Evolutionary conservation across 352 stramenopile genomes (phyloP), one percentile per base, ranked within the genome.

Genomic region (Globisporangium parvum): DNA sequence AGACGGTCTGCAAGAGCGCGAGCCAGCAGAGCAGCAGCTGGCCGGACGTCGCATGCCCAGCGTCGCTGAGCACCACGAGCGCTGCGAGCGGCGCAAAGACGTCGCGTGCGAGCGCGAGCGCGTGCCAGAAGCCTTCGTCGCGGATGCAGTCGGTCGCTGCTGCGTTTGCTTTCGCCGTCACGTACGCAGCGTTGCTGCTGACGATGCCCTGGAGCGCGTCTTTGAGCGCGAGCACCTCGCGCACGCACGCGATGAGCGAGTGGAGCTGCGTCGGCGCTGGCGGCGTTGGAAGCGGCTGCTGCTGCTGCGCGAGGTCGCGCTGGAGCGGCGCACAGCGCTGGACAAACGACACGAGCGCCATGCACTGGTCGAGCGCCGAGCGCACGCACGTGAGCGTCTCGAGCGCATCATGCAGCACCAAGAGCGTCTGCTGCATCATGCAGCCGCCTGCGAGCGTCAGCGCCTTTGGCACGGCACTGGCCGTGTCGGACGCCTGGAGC

Each of bases 21-120:
- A 76, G 47, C 67, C 67, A 76, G 44, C 62, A 67, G 15, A 62
- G n/a, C 28, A 76, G 26, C 14, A 80, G 42, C n/a, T 72, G 59
- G 10, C 59, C 66, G 1, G 70, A 69, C 18, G 44, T 66, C 45
- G 59, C 53, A 8, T 63, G 55, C 8, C 60, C 58, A 6, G 24
- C 33, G 28, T 75, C 67, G 41, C 60, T 80, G 15, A 80, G 51
- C 28, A 61, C 61, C 6, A 65, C 44, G 21, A 69, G 20, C 14
- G 62, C 67, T 8, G 47, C 53, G 21, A 80, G 69, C 24, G 67
- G 67, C 6, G 39, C 51, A 6, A 80, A 47, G 2, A 76, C 24
- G 9, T 64, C 44, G 3, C 37, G 31, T 12, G 56, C 45, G 11
- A 63, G 14, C 12, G 57, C 46, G 9, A 64, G 40, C 3, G 56